These are phyloP conservation scores for Moesziomyces sp. DNA, from an alignment of 1,284 basidiomycete species.

Conservation along the genomic window DNA sequence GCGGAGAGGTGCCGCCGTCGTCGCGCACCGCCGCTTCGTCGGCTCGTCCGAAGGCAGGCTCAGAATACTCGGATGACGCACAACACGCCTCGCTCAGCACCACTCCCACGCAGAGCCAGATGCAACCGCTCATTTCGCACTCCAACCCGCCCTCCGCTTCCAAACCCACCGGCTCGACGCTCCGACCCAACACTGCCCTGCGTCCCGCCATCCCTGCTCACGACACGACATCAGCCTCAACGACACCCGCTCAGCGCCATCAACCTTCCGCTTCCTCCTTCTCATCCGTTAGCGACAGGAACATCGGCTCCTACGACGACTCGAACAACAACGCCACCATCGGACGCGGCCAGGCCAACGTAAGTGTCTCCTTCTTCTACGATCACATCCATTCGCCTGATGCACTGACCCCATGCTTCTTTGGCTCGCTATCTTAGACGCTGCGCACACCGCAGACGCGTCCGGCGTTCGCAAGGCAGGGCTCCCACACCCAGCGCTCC, in stretches of 20 bases:
- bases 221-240: slow-evolving; percentile 12
- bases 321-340: slow-evolving; percentile 23
- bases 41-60: slow-evolving; percentile 3
- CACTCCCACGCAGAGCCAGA: slow-evolving; percentile 50
- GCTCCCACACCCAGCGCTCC: slow-evolving; percentile 42
- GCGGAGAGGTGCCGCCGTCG: slow-evolving; percentile 42
- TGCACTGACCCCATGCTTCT: not conserved
- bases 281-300: slow-evolving; percentile 18
- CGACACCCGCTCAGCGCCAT: slow-evolving; percentile 7
- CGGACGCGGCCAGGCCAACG: slow-evolving; percentile 34
- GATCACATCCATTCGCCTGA: not conserved
- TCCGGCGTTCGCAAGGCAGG: slow-evolving; percentile 27
- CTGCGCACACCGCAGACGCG: slow-evolving; percentile 30
- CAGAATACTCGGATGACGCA: slow-evolving; percentile 23
- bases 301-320: slow-evolving; percentile 27
- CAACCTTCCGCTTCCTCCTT: slow-evolving; percentile 26
- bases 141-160: slow-evolving; percentile 32
- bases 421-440: not conserved
- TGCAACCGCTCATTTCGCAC: slow-evolving; percentile 17
- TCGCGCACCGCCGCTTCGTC: slow-evolving; percentile 9
- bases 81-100: slow-evolving; percentile 50
- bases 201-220: slow-evolving; percentile 23
- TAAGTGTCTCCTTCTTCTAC: slow-evolving; percentile 3
- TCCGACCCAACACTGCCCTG: slow-evolving; percentile 22
- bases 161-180: slow-evolving; percentile 19